A percentile compares a stretch with the other conserved stretches of the same genome.
These are phyloP conservation scores for Ochromonas danica DNA, from an alignment of 108 stramenopile species.

Conservation along the genomic window DNA sequence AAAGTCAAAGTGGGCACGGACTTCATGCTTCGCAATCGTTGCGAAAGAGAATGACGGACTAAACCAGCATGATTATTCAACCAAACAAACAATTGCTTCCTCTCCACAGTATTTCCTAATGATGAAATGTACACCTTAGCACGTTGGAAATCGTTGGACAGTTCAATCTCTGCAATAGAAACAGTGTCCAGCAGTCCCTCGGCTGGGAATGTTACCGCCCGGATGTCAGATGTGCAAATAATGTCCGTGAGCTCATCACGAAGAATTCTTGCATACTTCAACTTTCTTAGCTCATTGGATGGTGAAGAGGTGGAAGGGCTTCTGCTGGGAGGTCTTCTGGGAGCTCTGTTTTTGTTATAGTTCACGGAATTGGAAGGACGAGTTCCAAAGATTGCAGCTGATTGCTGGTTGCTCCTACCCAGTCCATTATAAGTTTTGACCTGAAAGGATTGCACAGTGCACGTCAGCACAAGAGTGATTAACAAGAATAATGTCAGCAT, in stretches of 20 bases:
- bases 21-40: background rate
- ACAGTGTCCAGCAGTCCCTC: background rate
- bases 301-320: no score
- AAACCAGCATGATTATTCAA: background rate
- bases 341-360: no score
- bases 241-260: background rate
- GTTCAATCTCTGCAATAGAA: background rate
- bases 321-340: no score
- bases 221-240: background rate
- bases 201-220: background rate
- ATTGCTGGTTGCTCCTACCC: no score
- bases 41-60: background rate
- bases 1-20: background rate
- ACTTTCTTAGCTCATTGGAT: no score
- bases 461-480: no score
- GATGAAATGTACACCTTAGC: background rate
- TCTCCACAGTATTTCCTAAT: background rate
- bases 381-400: no score
- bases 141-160: background rate
- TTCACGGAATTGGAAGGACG: no score
- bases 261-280: background rate
- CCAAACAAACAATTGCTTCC: background rate
- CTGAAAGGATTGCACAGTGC: no score
- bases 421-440: no score
- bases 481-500: no score